phyloP scores from a whole-genome alignment of 495 filamentous ascomycete species.

The Hypoxylon intermedium region DNA sequence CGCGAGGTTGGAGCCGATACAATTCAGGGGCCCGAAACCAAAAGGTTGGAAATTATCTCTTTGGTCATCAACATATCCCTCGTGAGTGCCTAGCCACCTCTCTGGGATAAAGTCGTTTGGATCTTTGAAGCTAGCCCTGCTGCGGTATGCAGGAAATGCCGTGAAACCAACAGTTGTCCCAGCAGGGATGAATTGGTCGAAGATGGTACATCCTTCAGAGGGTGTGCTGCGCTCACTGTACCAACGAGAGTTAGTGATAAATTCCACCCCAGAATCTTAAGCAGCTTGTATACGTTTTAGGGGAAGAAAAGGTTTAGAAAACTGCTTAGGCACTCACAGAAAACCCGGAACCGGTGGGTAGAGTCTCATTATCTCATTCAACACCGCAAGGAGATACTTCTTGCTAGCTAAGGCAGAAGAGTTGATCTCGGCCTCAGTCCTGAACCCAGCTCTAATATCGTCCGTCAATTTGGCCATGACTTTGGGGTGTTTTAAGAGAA shows the following conservation, averaged over 20 bases:
- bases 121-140: background rate
- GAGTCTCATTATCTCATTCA: constrained; percentile 58
- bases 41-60: constrained; percentile 23
- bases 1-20: constrained; percentile 23
- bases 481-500: constrained; percentile 41
- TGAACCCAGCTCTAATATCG: constrained; percentile 57
- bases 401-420: constrained; percentile 36
- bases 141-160: background rate
- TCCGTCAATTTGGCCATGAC: constrained; percentile 40
- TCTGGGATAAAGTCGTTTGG: constrained; percentile 47
- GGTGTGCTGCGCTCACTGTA: constrained; percentile 47
- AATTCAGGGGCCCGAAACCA: background rate
- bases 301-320: too few species aligned
- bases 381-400: constrained; percentile 56
- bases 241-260: too few species aligned
- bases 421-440: constrained; percentile 50
- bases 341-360: constrained; percentile 57
- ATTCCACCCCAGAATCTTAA: too few species aligned
- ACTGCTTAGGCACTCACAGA: too few species aligned
- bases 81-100: constrained; percentile 48
- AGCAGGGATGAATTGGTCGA: background rate
- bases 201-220: constrained; percentile 39
- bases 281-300: too few species aligned
- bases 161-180: background rate
- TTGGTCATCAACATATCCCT: constrained; percentile 12